These are phyloP conservation scores for Phascolomyces articulosus DNA, from an alignment of 371 early-diverging fungal genomes.

Conservation along the genomic window DNA sequence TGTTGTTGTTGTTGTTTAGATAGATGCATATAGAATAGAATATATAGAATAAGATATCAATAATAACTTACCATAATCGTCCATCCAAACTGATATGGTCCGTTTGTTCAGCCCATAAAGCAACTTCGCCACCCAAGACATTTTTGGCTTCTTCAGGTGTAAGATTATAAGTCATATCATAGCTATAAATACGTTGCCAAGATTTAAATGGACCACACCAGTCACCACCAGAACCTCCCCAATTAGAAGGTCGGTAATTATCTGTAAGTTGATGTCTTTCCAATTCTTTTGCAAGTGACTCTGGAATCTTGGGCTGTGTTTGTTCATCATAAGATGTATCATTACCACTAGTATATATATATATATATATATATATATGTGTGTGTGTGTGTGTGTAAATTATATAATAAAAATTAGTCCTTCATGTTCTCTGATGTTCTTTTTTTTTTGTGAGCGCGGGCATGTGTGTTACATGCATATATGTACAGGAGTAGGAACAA, in stretches of 20 bases:
- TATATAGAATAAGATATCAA: too few relatives aligned
- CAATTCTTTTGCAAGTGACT: constrained; percentile 20
- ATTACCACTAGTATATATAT: constrained; percentile 39
- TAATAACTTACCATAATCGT: constrained; percentile 63
- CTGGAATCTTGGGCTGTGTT: constrained; percentile 28
- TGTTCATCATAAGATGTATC: constrained; percentile 49
- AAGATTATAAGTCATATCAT: constrained; percentile 67
- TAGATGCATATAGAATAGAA: not conserved
- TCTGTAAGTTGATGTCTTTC: constrained; percentile 22
- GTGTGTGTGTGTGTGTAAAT: not conserved
- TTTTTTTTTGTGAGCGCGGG: not conserved
- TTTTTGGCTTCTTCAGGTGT: constrained; percentile 53
- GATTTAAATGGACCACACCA: constrained; percentile 77
- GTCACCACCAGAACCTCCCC: constrained; percentile 47
- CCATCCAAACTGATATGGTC: constrained; percentile 67
- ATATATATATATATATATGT: not conserved
- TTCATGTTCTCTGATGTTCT: not conserved
- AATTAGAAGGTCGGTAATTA: constrained; percentile 37
- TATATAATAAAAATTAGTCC: not conserved
- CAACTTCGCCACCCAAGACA: constrained; percentile 54
- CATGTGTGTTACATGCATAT: too few relatives aligned
- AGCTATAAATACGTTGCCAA: constrained; percentile 81
- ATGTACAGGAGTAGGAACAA: too few relatives aligned
- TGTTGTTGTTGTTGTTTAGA: not conserved
- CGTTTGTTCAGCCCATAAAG: constrained; percentile 77